Base-by-base conservation (phyloP, 352 stramenopile genomes). In the Globisporangium mamillatum region DNA sequence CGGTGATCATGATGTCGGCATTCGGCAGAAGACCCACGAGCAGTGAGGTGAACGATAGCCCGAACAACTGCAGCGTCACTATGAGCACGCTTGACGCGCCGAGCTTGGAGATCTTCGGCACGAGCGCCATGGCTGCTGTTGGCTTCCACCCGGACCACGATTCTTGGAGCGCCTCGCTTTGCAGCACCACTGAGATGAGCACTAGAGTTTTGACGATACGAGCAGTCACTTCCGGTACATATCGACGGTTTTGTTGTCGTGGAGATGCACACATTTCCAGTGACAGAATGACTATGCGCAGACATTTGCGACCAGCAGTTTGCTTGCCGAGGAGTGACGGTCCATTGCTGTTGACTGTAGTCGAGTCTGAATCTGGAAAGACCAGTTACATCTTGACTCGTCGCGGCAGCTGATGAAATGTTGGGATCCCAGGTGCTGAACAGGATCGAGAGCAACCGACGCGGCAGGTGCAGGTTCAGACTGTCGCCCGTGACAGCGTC, bases 131-230 rank as follows among this genome's bases (percentile, higher is more conserved):
- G 16, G 73, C 71, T 66, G 74, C 60, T 8, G 50, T 36, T 14
- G 70, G 63, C 27, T 63, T 67, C 67, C 63, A 76, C 0, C 77
- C 78, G 5, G 41, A 16, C 41, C 41, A 50, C 4, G 41, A 50
- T 3, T 50, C 16, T 22, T 22, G 41, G 5, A 22, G n/a, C 0
- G 16, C 16, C 0, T 50, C 16, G 41, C 16, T 50, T 20, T 50
- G 41, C 16, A 50, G 5, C 0, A 50, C 16, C 16, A 9, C 18
- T 10, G 41, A 16, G 16, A 50, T 7, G 41, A 50, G 41, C 41
- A 6, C 16, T 9, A 50, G 41, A 7, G 41, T 50, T 18, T 50
- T 50, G 41, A 50, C 41, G 41, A 50, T 50, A 27, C 25, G 25
- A 2, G 25, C 25, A 27, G 25, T 27, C 25, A 27, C 25, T 27